Evolutionary conservation across 1,139 yeast genomes (phyloP), one percentile per base, ranked within the genome.

Genomic region (Sugiyamaella sp.): DNA sequence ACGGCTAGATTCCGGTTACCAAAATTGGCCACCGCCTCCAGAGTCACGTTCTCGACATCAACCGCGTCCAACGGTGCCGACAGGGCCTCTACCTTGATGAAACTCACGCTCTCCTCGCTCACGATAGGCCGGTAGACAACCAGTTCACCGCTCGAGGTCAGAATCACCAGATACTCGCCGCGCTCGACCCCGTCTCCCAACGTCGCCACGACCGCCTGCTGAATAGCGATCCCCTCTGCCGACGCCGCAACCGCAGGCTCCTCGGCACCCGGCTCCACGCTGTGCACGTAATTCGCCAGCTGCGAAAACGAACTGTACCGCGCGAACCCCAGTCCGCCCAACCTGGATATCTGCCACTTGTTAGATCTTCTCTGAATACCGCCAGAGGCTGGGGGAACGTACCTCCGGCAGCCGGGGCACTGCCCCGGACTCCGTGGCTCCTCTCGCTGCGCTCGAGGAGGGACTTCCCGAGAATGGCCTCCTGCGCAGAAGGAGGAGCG

Each of bases 141-240:
- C 1, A 89, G 73, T 67, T 89, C 95, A 63, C 95, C 95, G 52
- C 93, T 91, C 66, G 84, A 80, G 0, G 96, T 89, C 49, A 89
- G 73, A 4, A 89, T 74, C 0, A 90, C 77, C 57, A 90, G 68
- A 66, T 82, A 84, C 61, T 88, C 91, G 51, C 80, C 75, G 22
- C 74, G 70, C 19, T 63, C 60, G 33, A 65, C 58, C 4, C 63
- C 64, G 61, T 86, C 89, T 2, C 96, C 97, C 43, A 89, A 66
- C 46, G 19, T 46, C 5, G 57, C 53, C n/a, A 61, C 33, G 12
- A 54, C 8, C 4, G 54, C 49, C 44, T 53, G 57, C 16, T 29
- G 44, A 19, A 60, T 32, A 19, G 46, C 54, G 2, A 41, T 49
- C 17, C 46, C 46, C 16, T 37, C 43, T 12, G 45, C 20, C 17